Evolutionary conservation across 148 eudicot species (phyloP), one percentile per base, ranked within the genome.

Genomic region (Cornus suecica): DNA sequence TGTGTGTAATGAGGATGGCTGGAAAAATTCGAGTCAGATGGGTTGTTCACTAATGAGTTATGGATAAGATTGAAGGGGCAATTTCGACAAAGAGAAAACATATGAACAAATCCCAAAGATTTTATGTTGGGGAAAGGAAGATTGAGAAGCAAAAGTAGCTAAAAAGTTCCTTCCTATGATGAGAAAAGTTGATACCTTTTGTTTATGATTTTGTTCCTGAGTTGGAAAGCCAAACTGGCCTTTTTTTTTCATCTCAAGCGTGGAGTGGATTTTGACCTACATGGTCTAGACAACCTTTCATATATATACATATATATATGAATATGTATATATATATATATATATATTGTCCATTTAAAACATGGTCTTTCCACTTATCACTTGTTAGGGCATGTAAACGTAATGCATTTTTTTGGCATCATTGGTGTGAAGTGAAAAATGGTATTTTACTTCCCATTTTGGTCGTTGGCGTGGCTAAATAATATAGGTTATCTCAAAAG

Each of bases 211-310:
- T 83, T 41, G 71, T 79, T 64, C 56, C 60, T 76, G 82, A 76
- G 76, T 66, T 79, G 80, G 80, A 76, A 84, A 84, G 77, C 30
- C 65, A 63, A 61, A 69, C 20, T 71, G 24, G n/a, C 52, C 16
- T n/a, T 34, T 2, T 34, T 75, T 75, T 34, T 41, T 54, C 68
- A 58, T 68, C 78, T 42, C 65, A 28, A 69, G 64, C 78, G 68
- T 25, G 45, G 64, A 82, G 67, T 25, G 13, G 71, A 72, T 65
- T 30, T 66, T 67, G 22, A 69, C 48, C 75, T 71, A 70, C 70
- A 34, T 70, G 6, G 69, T 77, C 67, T 60, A 51, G n/a, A 70
- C 16, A 61, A 42, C 75, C 27, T 77, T 69, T 77, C 60, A 76
- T 61, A 8, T 7, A 54, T 4, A 54, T 54, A 54, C 16, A 22